Conservation (phyloP, 176 grass and related monocot species). For the Paspalum vaginatum region DNA sequence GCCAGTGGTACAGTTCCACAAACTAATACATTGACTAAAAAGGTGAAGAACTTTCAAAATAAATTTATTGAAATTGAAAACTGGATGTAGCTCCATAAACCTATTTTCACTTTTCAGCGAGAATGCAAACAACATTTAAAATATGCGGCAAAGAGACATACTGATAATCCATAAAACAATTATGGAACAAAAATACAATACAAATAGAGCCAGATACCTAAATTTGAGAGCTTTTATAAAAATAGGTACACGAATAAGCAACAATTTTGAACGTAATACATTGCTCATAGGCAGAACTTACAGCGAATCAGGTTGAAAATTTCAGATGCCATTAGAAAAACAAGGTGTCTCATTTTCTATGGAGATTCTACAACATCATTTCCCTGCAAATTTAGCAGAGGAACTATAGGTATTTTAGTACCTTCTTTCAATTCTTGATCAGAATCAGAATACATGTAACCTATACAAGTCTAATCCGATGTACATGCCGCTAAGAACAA, state of each 20-base stretch:
- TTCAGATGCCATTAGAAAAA: background rate
- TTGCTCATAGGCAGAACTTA: constrained; percentile 29
- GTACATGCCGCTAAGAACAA: constrained; percentile 11
- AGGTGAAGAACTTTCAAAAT: background rate
- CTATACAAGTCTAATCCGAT: constrained; percentile 28
- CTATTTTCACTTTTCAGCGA: background rate
- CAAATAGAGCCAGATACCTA: background rate
- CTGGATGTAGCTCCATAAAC: background rate
- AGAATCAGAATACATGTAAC: constrained; percentile 25
- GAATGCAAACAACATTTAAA: background rate
- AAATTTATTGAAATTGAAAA: background rate
- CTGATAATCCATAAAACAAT: background rate
- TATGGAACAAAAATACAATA: background rate
- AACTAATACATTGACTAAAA: background rate
- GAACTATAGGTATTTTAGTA: background rate
- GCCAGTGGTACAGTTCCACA: background rate
- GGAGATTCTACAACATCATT: constrained; percentile 11
- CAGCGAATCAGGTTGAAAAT: background rate
- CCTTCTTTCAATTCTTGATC: constrained; percentile 14
- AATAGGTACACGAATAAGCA: background rate
- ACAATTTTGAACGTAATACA: background rate
- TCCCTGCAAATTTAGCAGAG: constrained; percentile 13
- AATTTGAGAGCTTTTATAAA: background rate
- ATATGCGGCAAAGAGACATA: background rate
- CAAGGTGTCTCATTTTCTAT: background rate